Percentiles rank a stretch among this genome's conserved stretches.
These are phyloP conservation scores for Fusarium kyushuense DNA, from an alignment of 2,329 filamentous ascomycete genomes.

Conservation along the genomic window DNA sequence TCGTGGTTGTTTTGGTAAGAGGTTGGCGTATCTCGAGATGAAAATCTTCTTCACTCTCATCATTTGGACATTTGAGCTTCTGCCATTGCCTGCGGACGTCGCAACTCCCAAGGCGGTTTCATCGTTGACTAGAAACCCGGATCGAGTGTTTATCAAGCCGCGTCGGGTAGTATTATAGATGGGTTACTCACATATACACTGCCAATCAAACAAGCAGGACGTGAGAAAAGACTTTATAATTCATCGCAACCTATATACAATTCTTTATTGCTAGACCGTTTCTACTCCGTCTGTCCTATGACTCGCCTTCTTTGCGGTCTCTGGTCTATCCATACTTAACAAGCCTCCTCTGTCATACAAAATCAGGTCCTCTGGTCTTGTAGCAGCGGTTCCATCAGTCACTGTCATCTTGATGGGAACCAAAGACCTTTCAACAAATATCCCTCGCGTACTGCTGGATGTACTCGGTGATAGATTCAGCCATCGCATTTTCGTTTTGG, in stretches of 20 bases:
- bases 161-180: background rate
- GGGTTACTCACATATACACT: background rate
- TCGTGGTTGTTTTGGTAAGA: slow-evolving; percentile 54
- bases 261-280: background rate
- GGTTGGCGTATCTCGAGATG: slow-evolving; percentile 48
- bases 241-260: background rate
- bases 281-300: background rate
- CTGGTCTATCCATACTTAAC: background rate
- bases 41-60: slow-evolving; percentile 47
- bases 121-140: slow-evolving; percentile 6
- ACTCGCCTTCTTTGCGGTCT: background rate
- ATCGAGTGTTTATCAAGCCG: slow-evolving; percentile 10
- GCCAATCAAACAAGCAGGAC: background rate
- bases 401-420: background rate
- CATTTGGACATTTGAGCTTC: slow-evolving; percentile 47
- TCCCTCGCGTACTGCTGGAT: background rate
- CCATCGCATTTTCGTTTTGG: background rate
- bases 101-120: background rate
- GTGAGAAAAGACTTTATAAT: background rate
- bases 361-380: background rate
- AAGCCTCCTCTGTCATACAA: slow-evolving; percentile 4
- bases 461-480: background rate
- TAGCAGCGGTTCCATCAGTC: background rate
- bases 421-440: slow-evolving; percentile 4
- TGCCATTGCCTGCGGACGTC: background rate